Conservation (phyloP, 495 filamentous ascomycete species). For the Ramalina intermedia region DNA sequence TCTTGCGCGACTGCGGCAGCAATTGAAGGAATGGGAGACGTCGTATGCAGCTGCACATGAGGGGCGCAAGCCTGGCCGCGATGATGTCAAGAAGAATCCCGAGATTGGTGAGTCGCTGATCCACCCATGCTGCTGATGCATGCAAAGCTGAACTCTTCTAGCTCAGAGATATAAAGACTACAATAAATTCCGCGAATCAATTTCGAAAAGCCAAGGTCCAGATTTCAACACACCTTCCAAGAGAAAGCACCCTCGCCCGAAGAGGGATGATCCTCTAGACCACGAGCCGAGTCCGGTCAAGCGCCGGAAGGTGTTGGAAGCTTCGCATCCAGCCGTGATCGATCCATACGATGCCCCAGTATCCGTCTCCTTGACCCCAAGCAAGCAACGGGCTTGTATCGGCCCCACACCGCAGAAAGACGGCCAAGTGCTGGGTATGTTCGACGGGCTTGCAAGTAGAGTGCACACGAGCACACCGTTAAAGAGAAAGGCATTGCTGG, state of each 20-base stretch:
- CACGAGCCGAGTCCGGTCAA: conserved; percentile 35
- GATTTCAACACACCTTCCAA: conserved; percentile 31
- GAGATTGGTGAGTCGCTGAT: conserved; percentile 50
- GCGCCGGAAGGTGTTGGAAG: conserved; percentile 6
- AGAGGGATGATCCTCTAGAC: conserved; percentile 37
- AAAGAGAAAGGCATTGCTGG: conserved; percentile 9
- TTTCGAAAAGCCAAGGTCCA: conserved; percentile 31
- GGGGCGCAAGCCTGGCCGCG: conserved; percentile 63
- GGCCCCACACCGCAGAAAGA: conserved; percentile 72
- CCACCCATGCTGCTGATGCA: not conserved
- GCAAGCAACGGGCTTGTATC: conserved; percentile 11
- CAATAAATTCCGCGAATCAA: conserved; percentile 50
- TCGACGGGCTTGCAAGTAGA: conserved; percentile 53
- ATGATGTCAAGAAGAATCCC: conserved; percentile 75
- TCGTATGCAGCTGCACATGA: conserved; percentile 52
- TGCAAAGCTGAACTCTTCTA: conserved; percentile 17
- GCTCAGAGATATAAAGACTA: conserved; percentile 89
- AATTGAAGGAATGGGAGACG: conserved; percentile 80
- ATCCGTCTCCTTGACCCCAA: conserved; percentile 5
- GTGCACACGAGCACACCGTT: conserved; percentile 23
- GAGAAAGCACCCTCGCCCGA: conserved; percentile 23
- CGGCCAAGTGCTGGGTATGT: conserved; percentile 76
- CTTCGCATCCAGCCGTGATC: conserved; percentile 1
- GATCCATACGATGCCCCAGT: conserved; percentile 4
- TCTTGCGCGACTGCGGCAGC: conserved; percentile 38